A percentile compares a stretch with the other conserved stretches of the same genome.
Conservation (phyloP, 345 rosid genomes). For the Melastoma malabathricum region DNA sequence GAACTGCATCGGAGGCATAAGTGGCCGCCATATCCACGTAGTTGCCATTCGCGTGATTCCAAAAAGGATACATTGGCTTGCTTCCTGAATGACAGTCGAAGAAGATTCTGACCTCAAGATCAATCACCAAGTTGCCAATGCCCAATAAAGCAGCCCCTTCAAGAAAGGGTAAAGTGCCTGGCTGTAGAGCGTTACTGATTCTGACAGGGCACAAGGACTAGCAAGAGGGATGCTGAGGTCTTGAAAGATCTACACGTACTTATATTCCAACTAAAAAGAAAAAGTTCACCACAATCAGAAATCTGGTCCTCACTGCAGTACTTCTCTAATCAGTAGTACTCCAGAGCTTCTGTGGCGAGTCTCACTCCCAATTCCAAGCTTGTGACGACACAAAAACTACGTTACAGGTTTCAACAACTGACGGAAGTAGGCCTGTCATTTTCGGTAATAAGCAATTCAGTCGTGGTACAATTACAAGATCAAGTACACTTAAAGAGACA, state of each 20-base stretch:
- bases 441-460: neutral
- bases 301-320: constrained; percentile 6
- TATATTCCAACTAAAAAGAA: neutral
- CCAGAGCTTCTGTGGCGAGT: constrained; percentile 26
- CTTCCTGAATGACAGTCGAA: constrained; percentile 12
- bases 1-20: constrained; percentile 35
- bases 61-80: constrained; percentile 18
- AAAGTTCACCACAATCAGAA: constrained; percentile 13
- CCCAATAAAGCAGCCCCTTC: too few species aligned
- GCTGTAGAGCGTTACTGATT: too few species aligned
- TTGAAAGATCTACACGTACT: neutral
- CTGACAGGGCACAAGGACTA: neutral
- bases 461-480: too few species aligned
- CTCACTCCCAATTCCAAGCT: constrained; percentile 11
- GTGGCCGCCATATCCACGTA: constrained; percentile 29
- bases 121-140: too few species aligned
- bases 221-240: constrained; percentile 15
- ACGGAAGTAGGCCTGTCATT: constrained; percentile 9
- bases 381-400: constrained; percentile 41
- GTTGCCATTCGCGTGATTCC: constrained; percentile 30
- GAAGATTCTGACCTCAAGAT: constrained; percentile 20
- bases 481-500: too few species aligned
- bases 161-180: neutral
- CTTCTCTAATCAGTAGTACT: constrained; percentile 24
- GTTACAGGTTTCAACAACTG: constrained; percentile 96